Conservation (phyloP, 1,284 basidiomycete species). For the Tylopilus sp. region DNA sequence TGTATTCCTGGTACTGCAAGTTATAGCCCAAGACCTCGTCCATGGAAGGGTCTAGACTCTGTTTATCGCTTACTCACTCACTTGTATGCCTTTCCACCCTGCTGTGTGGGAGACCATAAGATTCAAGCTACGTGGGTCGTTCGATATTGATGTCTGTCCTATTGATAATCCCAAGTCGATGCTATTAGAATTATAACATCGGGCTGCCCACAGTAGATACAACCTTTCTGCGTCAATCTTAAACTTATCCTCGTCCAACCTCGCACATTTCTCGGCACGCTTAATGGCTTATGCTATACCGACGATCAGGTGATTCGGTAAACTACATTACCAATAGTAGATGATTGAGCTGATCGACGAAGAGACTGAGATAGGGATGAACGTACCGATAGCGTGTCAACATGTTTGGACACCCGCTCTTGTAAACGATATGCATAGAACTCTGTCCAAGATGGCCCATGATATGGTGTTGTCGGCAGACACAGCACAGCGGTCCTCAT, state of each 20-base stretch:
- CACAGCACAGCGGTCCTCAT: slow-evolving; percentile 56
- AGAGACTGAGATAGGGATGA: background rate
- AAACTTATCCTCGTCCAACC: slow-evolving; percentile 75
- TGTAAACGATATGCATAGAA: slow-evolving; percentile 93
- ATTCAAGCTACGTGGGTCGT: too few relatives aligned
- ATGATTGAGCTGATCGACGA: background rate
- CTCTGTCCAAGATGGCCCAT: slow-evolving; percentile 75
- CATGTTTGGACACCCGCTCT: slow-evolving; percentile 87
- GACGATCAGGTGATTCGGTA: slow-evolving; percentile 78
- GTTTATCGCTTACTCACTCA: too few relatives aligned
- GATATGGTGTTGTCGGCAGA: slow-evolving; percentile 55
- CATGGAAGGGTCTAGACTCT: too few relatives aligned
- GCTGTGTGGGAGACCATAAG: too few relatives aligned
- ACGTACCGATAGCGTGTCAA: slow-evolving; percentile 77
- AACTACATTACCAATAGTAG: slow-evolving; percentile 44
- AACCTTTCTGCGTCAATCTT: slow-evolving; percentile 68
- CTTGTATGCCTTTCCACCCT: too few relatives aligned
- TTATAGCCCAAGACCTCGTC: too few relatives aligned
- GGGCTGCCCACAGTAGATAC: slow-evolving; percentile 37
- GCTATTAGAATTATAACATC: slow-evolving; percentile 56
- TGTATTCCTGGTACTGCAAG: too few relatives aligned
- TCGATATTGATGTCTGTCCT: too few relatives aligned
- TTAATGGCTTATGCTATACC: slow-evolving; percentile 92
- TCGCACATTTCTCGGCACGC: slow-evolving; percentile 66
- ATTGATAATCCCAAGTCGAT: background rate